phyloP scores from a whole-genome alignment of 768 basidiomycete genomes.

The Naematelia aurantialba region DNA sequence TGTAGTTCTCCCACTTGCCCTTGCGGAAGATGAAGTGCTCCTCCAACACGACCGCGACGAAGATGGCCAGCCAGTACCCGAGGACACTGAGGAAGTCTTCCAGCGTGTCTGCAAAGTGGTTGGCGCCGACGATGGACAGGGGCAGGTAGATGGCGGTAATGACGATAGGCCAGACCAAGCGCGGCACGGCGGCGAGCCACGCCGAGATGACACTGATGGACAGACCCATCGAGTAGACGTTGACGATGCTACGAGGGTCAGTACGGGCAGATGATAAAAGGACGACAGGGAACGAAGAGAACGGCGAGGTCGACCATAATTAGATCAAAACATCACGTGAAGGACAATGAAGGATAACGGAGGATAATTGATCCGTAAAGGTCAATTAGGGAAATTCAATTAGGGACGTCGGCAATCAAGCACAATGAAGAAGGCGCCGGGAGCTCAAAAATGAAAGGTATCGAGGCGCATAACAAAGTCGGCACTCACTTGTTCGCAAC shows the following conservation, averaged over 20 bases:
- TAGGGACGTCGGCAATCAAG: too few species aligned
- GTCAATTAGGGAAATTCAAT: too few species aligned
- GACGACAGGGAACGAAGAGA: too few species aligned
- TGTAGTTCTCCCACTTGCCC: constrained; percentile 50
- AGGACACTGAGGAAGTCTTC: constrained; percentile 51
- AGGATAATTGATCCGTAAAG: too few species aligned
- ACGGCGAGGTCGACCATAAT: too few species aligned
- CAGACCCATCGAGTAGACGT: constrained; percentile 56
- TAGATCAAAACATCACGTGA: too few species aligned
- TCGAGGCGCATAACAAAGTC: not conserved
- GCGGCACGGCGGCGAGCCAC: constrained; percentile 54
- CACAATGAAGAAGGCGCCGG: not conserved
- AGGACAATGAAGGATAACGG: too few species aligned
- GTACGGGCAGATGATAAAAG: not conserved
- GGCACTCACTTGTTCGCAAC: constrained; percentile 53
- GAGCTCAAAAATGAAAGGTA: not conserved
- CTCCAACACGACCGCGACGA: constrained; percentile 54
- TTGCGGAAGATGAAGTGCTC: constrained; percentile 58
- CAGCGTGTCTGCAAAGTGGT: constrained; percentile 54
- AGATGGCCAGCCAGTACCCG: constrained; percentile 58
- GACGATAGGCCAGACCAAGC: constrained; percentile 45
- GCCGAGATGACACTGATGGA: constrained; percentile 54
- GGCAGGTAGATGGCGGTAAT: constrained; percentile 55
- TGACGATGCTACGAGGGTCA: constrained; percentile 49
- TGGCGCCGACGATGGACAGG: constrained; percentile 56